Evolutionary conservation across 305 asterid species (phyloP), one percentile per base, ranked within the genome.

Genomic region (Lippia alba): DNA sequence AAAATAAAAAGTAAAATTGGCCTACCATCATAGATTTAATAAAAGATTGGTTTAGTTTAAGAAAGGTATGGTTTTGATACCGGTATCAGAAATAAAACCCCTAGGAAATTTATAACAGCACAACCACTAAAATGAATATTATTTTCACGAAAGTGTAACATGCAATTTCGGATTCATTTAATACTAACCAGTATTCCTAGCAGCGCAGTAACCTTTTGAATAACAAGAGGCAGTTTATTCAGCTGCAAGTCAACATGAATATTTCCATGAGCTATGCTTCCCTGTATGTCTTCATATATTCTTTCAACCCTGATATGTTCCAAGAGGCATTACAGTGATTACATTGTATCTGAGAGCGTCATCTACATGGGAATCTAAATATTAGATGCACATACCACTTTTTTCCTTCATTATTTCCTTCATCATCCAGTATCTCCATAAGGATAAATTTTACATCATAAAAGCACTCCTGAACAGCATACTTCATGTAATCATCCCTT

Each of bases 401-500:
- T 79, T 86, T 94, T 70, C 99, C 99, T 79, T 87, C 98, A 73
- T 84, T 82, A 65, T 87, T 87, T 79, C 87, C 92, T 80, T 87
- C 94, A 57, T 87, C 94, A 51, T 87, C 96, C 79, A 90, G 76
- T 70, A 94, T 86, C 65, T 88, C 84, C 60, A 80, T 79, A 62
- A 94, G 93, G 84, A 94, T 83, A 81, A 75, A 81, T 80, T 83
- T 82, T 71, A 91, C 49, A 71, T 92, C 68, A 66, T 82, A 80
- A 76, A 80, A 91, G 80, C 97, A 87, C 86, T 94, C 99, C 77
- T 87, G 80, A 82, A 94, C 99, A 15, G 97, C 99, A 80, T 94
- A 94, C 81, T 84, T 85, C 99, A 94, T 94, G 89, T 91, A 87
- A 56, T 90, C 99, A 74, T 94, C 99, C 91, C 83, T 91, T 67